Percentiles rank a stretch among this genome's conserved stretches.
Evolutionary conservation across 2,329 filamentous ascomycete species (phyloP).

Genomic region (Fusarium foetens): DNA sequence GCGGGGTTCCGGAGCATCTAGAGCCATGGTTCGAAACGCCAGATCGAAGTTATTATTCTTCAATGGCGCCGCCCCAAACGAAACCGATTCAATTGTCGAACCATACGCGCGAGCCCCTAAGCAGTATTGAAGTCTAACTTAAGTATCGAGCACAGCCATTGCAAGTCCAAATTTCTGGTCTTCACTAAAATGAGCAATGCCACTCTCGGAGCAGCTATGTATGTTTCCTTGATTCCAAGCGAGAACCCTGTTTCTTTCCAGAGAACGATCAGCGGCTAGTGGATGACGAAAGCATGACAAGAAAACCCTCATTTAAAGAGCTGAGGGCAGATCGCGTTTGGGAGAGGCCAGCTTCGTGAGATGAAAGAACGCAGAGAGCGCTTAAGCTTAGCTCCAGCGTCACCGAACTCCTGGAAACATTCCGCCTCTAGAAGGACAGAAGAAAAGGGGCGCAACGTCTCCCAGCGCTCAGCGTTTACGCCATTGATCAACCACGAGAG

Average conservation of each 20-base stretch:
- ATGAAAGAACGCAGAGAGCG: constrained; percentile 14
- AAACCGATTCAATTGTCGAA: constrained; percentile 1
- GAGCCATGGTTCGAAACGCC: constrained; percentile 4
- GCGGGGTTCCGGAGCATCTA: constrained; percentile 8
- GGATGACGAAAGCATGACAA: constrained; percentile 24
- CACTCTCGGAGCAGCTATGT: background rate
- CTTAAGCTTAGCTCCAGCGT: constrained; percentile 15
- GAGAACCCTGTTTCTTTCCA: constrained; percentile 12
- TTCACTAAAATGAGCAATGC: background rate
- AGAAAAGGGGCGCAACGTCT: constrained; percentile 38
- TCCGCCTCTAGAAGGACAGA: constrained; percentile 25
- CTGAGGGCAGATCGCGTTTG: constrained; percentile 15
- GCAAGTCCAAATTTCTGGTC: background rate
- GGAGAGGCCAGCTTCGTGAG: constrained; percentile 14
- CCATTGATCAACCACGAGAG: constrained; percentile 29
- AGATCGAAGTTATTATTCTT: constrained; percentile 4
- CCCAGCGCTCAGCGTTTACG: constrained; percentile 19
- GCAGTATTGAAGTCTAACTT: background rate
- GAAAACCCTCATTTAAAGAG: constrained; percentile 4
- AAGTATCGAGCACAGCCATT: background rate
- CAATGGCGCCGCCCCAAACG: constrained; percentile 25
- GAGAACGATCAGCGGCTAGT: constrained; percentile 18
- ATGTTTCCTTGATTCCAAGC: background rate
- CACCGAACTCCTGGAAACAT: constrained; percentile 27
- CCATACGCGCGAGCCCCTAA: background rate